Conservation (phyloP, 768 basidiomycete species). For the Xerocomus brunneocitrinus region DNA sequence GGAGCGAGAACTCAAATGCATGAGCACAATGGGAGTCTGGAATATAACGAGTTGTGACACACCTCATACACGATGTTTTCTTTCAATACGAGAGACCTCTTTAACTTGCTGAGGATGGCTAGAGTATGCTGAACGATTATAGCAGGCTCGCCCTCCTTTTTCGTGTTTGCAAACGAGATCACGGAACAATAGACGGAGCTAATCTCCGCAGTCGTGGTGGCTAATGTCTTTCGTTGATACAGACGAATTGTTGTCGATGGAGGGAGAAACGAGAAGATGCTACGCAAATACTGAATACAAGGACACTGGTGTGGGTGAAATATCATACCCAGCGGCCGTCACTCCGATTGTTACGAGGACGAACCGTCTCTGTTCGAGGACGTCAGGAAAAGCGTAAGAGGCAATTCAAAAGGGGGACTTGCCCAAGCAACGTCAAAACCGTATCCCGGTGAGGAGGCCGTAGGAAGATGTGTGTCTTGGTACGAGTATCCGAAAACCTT, state of each 20-base stretch:
- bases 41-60: conserved; percentile 5
- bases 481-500: conserved; percentile 75
- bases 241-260: conserved; percentile 69
- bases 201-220: conserved; percentile 62
- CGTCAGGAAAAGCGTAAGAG: not conserved
- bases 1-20: conserved; percentile 56
- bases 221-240: conserved; percentile 67
- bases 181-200: conserved; percentile 74
- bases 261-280: conserved; percentile 68
- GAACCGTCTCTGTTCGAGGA: conserved; percentile 49
- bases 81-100: conserved; percentile 51
- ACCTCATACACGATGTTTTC: conserved; percentile 68
- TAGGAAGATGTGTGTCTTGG: conserved; percentile 47
- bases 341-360: conserved; percentile 70
- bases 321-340: conserved; percentile 67
- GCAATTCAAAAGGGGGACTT: conserved; percentile 7
- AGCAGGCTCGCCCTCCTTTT: conserved; percentile 44
- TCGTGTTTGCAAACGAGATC: conserved; percentile 64
- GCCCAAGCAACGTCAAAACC: conserved; percentile 75
- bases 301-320: not conserved
- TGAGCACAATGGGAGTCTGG: not conserved
- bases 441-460: conserved; percentile 50
- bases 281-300: conserved; percentile 21
- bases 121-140: conserved; percentile 62
- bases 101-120: conserved; percentile 71